Evolutionary conservation across 176 grass and related monocot species (phyloP), one percentile per base, ranked within the genome.

Genomic region (Guadua angustifolia): DNA sequence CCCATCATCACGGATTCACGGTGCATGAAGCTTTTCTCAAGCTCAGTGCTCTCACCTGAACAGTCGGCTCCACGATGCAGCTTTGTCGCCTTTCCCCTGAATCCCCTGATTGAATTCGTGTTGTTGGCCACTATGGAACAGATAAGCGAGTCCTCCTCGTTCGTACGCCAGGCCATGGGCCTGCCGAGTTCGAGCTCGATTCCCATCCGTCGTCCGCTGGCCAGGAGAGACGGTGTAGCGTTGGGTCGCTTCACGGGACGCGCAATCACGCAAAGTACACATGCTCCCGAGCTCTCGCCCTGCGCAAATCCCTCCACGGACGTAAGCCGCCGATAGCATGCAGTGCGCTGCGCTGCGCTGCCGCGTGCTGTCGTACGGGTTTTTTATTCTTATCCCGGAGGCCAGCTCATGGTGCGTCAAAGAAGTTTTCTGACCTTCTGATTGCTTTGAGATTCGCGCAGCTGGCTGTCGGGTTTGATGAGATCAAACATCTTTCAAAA

Each of bases 181-280:
- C 42, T 43, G 8, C 1, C 42, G 42, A 4, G 14, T 5, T 36
- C 2, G 40, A 73, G n/a, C 35, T 15, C 25, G 58, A 42, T 71
- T 22, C 39, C 7, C 59, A 1, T 36, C 68, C 68, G 36, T 69
- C 12, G 39, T 79, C 43, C 17, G 22, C 75, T 58, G 24, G 26
- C 12, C 77, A 35, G 29, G 13, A 43, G 78, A 29, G 11, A 39
- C 44, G 9, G 39, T 44, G 81, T 25, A 5, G 11, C 25, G 18
- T 79, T 64, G 79, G 79, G 71, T 39, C 21, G 22, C 46, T 71
- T 88, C 78, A 9, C 5, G 18, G 72, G 7, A 32, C 56, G n/a
- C 56, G n/a, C 63, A 75, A 75, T 29, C 29, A 29, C 29, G 1
- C 35, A 62, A 62, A 69, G 80, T 65, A 87, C 78, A 50, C 39